Conservation (phyloP, 805 yeast genomes). For the Monosporozyma siamensis region DNA sequence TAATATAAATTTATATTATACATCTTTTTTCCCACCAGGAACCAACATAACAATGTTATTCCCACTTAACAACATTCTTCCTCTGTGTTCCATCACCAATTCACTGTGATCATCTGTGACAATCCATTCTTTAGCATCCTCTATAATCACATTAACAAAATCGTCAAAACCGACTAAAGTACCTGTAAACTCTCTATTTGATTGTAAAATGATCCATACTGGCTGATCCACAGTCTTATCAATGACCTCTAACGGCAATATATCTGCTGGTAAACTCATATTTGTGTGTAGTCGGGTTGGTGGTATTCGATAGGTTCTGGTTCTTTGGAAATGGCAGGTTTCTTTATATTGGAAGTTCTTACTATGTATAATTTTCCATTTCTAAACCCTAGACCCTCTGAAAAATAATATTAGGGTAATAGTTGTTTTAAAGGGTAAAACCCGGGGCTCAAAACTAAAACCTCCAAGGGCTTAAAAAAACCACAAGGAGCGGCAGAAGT, state of each 20-base stretch:
- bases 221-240: constrained; percentile 79
- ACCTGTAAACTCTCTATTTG: constrained; percentile 75
- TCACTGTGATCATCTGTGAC: constrained; percentile 27
- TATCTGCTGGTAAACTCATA: constrained; percentile 20
- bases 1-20: background rate
- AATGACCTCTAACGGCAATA: constrained; percentile 71
- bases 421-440: no score
- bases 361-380: no score
- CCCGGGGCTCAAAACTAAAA: no score
- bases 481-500: no score
- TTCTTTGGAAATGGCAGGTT: no score
- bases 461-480: no score
- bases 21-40: constrained; percentile 37
- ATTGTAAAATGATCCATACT: constrained; percentile 62
- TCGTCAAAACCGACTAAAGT: constrained; percentile 89
- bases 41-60: constrained; percentile 62
- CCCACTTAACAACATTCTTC: constrained; percentile 62
- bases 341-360: no score
- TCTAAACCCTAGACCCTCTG: no score
- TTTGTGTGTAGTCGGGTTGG: background rate
- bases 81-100: constrained; percentile 36
- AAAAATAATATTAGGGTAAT: no score
- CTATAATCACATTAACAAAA: constrained; percentile 82
- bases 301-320: background rate
- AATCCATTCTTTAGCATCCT: constrained; percentile 43